A percentile compares a stretch with the other conserved stretches of the same genome.
Evolutionary conservation across 441 rosid genomes (phyloP).

Genomic region (Manihot esculenta): DNA sequence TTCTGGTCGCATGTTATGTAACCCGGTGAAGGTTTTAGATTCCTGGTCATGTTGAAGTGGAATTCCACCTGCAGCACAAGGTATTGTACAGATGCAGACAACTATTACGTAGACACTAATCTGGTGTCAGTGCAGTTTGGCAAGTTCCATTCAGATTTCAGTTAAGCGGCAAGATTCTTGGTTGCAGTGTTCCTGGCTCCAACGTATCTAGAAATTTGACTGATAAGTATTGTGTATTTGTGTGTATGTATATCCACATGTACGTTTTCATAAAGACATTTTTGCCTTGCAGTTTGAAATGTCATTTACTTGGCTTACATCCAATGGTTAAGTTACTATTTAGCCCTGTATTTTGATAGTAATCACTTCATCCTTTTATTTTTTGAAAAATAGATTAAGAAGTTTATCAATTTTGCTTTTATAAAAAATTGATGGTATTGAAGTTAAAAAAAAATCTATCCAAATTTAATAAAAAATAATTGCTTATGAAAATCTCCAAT

Average conservation of each 20-base stretch:
- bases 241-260: constrained; percentile 31
- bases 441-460: too few relatives aligned
- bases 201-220: background rate
- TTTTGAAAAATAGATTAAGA: too few relatives aligned
- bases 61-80: constrained; percentile 19
- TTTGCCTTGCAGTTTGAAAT: constrained; percentile 25
- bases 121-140: constrained; percentile 28
- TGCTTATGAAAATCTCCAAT: too few relatives aligned
- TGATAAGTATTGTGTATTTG: constrained; percentile 25
- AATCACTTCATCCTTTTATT: too few relatives aligned
- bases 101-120: background rate
- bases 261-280: background rate
- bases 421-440: too few relatives aligned
- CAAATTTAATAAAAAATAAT: too few relatives aligned
- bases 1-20: background rate
- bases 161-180: constrained; percentile 22
- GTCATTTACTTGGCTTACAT: constrained; percentile 6
- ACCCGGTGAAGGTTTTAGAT: constrained; percentile 10
- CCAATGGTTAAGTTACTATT: background rate
- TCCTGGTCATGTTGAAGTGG: constrained; percentile 21
- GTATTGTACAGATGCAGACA: constrained; percentile 16
- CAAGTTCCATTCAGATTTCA: constrained; percentile 12
- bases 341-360: too few relatives aligned
- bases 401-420: too few relatives aligned
- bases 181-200: constrained; percentile 13